Base-by-base conservation (phyloP, 2,329 filamentous ascomycete genomes). In the Teratosphaeria zuluensis region DNA sequence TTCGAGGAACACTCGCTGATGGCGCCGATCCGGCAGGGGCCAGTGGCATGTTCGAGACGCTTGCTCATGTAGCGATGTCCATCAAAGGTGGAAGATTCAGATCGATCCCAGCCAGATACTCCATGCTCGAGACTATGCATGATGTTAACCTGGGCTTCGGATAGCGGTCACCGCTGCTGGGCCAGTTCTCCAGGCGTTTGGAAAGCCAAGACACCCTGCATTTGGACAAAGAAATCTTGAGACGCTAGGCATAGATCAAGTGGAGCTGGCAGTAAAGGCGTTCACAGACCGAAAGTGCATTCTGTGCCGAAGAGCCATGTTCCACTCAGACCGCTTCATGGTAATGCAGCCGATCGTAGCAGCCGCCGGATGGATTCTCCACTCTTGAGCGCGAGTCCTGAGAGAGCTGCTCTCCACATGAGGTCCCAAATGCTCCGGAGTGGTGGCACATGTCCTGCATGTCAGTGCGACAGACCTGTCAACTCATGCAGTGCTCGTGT, bases 81-180 rank as follows among this genome's bases (percentile, higher is more conserved):
- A 8, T 21, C 16, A n/a, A 21, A 48, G 19, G 16, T 21, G 35
- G 35, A 21, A 19, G n/a, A 2, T n/a, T 21, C 16, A 19, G 16
- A 48, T 1, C 16, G 42, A 16, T 21, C n/a, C 16, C 19, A 19
- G 42, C 19, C 3, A 48, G 9, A 48, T 6, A 16, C n/a, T 19
- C 12, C 12, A 31, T 14, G 21, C 24, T 53, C 24, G 4, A 31
- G 8, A 7, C 7, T 32, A 31, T 53, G 28, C 51, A 53, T 53
- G 3, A 19, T 51, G 32, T 42, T 53, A 48, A 57, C 35, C 31
- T 57, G 38, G 56, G 56, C 48, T 28, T 46, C 58, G 58, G 58
- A 32, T 60, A 60, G 56, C 28, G 21, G 58, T 60, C 58, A 60
- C 58, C 58, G 58, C 58, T 60, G 14, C 56, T 56, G 54, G 21